Percentiles rank a stretch among this genome's conserved stretches.
Evolutionary conservation across 1,139 yeast genomes (phyloP).

Genomic region (Suhomyces terraborum): DNA sequence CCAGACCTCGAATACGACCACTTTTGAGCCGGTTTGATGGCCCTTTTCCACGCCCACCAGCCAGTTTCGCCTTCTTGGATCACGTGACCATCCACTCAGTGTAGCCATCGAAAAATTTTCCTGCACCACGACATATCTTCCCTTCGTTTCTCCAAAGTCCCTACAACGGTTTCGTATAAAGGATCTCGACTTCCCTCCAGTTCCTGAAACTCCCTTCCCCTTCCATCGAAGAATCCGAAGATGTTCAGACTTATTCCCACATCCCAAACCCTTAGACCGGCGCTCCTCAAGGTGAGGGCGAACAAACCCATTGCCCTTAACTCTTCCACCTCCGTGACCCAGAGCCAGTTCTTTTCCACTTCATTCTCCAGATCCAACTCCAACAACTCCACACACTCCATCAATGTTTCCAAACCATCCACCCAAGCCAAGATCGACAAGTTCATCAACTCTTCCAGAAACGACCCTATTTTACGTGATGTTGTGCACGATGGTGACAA

Average conservation of each 20-base stretch:
- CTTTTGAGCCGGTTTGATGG: too few species aligned
- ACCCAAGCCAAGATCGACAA: slow-evolving; percentile 18
- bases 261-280: slow-evolving; percentile 43
- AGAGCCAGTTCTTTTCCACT: slow-evolving; percentile 10
- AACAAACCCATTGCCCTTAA: slow-evolving; percentile 27
- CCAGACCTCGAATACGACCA: too few species aligned
- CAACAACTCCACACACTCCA: slow-evolving; percentile 11
- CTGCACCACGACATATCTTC: slow-evolving; percentile 3
- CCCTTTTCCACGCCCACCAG: not conserved
- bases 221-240: too few species aligned
- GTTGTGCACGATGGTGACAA: slow-evolving; percentile 24
- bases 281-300: slow-evolving; percentile 40
- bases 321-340: not conserved
- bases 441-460: slow-evolving; percentile 21
- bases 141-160: not conserved
- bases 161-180: not conserved
- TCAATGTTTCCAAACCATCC: slow-evolving; percentile 12
- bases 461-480: slow-evolving; percentile 28
- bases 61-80: not conserved
- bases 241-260: slow-evolving; percentile 46
- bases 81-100: not conserved
- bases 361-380: slow-evolving; percentile 23
- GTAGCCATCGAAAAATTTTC: slow-evolving; percentile 8
- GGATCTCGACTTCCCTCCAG: not conserved
- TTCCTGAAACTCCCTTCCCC: not conserved